phyloP scores from a whole-genome alignment of 805 yeast species.

The Torulaspora delbrueckii region DNA sequence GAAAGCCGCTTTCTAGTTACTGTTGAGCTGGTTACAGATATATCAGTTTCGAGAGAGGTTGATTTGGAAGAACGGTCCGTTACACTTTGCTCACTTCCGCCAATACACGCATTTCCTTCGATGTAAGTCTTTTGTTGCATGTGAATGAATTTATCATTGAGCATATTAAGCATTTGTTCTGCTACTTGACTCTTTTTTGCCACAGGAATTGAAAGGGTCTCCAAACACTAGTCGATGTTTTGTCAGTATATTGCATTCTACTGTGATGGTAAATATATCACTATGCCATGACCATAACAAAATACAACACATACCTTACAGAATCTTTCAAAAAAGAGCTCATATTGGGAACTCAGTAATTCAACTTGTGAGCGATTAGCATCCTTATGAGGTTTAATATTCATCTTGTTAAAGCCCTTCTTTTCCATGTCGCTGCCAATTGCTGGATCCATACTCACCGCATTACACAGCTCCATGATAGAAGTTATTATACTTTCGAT shows the following conservation, averaged over 20 bases:
- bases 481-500: background rate
- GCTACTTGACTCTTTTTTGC: background rate
- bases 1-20: too few species aligned
- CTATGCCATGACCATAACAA: too few species aligned
- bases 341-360: background rate
- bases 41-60: too few species aligned
- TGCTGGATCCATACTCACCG: background rate
- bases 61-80: too few species aligned
- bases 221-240: background rate
- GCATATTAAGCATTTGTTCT: conserved; percentile 12
- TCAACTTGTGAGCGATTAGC: background rate
- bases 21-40: too few species aligned
- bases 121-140: too few species aligned
- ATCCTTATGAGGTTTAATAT: too few species aligned
- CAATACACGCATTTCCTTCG: too few species aligned
- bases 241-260: conserved; percentile 1
- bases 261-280: conserved; percentile 5
- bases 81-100: too few species aligned
- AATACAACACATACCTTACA: conserved; percentile 4
- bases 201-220: too few species aligned
- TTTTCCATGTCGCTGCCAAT: background rate
- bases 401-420: too few species aligned
- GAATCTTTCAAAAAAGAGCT: background rate
- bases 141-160: too few species aligned
- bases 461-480: background rate